These are phyloP conservation scores for Pseudopyrenochaeta lycopersici DNA, from an alignment of 2,329 filamentous ascomycete genomes.

Conservation along the genomic window DNA sequence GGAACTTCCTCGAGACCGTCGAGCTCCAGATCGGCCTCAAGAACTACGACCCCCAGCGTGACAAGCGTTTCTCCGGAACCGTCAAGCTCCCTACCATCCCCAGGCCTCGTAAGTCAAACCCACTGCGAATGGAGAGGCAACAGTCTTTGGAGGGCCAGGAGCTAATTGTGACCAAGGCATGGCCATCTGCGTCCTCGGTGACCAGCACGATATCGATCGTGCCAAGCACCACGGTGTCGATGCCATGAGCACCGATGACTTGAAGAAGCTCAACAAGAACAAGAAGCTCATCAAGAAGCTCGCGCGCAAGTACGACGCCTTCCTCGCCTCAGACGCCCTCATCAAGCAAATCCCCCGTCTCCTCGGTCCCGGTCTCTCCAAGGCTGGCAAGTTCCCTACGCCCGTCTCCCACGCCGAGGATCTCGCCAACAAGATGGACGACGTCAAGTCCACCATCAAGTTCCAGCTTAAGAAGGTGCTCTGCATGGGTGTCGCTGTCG, in stretches of 20 bases:
- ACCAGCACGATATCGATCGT: constrained; percentile 99
- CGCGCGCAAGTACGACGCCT: constrained; percentile 99
- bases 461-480: constrained; percentile 99
- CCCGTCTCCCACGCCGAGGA: constrained; percentile 97
- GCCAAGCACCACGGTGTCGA: constrained; percentile 99
- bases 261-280: constrained; percentile 99
- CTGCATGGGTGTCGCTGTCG: constrained; percentile 99
- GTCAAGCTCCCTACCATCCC: constrained; percentile 93
- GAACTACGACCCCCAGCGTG: constrained; percentile 85
- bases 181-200: constrained; percentile 74
- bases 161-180: constrained; percentile 29
- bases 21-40: constrained; percentile 67
- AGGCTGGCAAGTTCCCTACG: constrained; percentile 99
- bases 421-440: constrained; percentile 92
- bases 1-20: constrained; percentile 96
- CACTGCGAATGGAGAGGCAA: background rate
- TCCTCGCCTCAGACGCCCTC: constrained; percentile 94
- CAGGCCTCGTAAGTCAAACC: constrained; percentile 62
- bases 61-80: constrained; percentile 99
- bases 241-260: constrained; percentile 96
- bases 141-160: background rate
- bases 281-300: constrained; percentile 99
- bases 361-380: constrained; percentile 71
- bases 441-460: constrained; percentile 99
- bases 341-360: constrained; percentile 99